These are phyloP conservation scores for Suillus bovinus DNA, from an alignment of 768 basidiomycete genomes.

Conservation along the genomic window DNA sequence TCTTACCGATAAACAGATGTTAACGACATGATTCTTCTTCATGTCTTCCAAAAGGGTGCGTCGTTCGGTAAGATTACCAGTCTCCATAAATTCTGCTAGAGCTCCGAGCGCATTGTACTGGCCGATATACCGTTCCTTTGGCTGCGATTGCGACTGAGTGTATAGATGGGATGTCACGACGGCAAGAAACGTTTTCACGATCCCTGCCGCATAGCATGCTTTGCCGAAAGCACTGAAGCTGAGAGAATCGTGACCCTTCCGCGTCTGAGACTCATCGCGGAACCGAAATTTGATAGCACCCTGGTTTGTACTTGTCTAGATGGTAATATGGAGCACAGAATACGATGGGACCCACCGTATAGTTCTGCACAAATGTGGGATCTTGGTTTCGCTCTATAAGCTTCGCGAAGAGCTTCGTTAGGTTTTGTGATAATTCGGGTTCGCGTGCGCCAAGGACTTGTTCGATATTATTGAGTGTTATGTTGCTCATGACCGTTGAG, in stretches of 20 bases:
- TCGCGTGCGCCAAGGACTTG: conserved; percentile 17
- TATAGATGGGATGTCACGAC: conserved; percentile 20
- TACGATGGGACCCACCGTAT: conserved; percentile 13
- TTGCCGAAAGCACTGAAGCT: conserved; percentile 20
- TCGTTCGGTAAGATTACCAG: conserved; percentile 23
- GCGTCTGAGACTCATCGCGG: neutral
- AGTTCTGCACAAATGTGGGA: conserved; percentile 20
- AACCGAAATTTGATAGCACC: conserved; percentile 17
- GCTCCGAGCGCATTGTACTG: conserved; percentile 25
- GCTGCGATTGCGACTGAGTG: conserved; percentile 14
- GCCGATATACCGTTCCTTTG: conserved; percentile 17
- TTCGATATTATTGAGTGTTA: conserved; percentile 20
- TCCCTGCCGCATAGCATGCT: conserved; percentile 26
- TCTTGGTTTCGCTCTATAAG: conserved; percentile 26
- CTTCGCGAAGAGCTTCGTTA: conserved; percentile 25
- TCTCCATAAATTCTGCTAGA: conserved; percentile 22
- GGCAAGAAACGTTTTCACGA: conserved; percentile 28
- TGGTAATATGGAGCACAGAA: neutral
- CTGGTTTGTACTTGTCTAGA: conserved; percentile 7
- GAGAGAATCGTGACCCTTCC: neutral
- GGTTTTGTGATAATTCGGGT: conserved; percentile 13
- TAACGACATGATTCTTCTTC: conserved; percentile 21
- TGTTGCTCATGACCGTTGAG: conserved; percentile 13
- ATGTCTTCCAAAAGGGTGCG: conserved; percentile 24
- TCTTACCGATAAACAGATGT: conserved; percentile 25